phyloP scores from a whole-genome alignment of 768 basidiomycete genomes.

The Suillus plorans region DNA sequence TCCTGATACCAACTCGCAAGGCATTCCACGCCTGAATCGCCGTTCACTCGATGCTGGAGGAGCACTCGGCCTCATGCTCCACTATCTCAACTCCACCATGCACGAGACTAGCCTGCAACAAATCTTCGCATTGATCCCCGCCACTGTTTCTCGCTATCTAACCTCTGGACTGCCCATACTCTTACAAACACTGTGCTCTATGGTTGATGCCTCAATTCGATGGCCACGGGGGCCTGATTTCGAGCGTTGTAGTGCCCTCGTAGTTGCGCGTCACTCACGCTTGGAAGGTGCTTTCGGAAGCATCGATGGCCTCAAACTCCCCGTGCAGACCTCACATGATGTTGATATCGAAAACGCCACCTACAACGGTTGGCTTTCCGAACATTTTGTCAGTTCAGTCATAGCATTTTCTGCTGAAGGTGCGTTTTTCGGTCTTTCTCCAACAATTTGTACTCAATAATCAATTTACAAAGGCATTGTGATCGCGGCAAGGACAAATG shows the following conservation, averaged over 20 bases:
- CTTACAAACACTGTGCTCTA: background rate
- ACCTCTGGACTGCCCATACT: background rate
- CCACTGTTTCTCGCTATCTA: background rate
- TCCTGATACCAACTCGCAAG: background rate
- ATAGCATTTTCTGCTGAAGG: slow-evolving; percentile 30
- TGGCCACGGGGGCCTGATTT: too few relatives aligned
- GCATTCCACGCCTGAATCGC: background rate
- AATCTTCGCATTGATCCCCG: background rate
- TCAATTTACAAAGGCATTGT: slow-evolving; percentile 32
- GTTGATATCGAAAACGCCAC: slow-evolving; percentile 45
- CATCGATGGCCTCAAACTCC: slow-evolving; percentile 43
- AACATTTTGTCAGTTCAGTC: slow-evolving; percentile 17
- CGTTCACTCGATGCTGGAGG: slow-evolving; percentile 26
- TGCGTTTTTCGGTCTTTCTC: background rate
- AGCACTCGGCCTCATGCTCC: slow-evolving; percentile 31
- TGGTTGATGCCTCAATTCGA: background rate
- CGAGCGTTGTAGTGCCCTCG: too few relatives aligned
- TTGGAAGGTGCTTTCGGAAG: slow-evolving; percentile 22
- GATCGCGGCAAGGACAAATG: slow-evolving; percentile 35
- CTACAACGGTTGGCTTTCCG: slow-evolving; percentile 44
- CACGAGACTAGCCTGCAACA: too few relatives aligned
- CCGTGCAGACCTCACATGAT: slow-evolving; percentile 36
- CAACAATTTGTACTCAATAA: background rate
- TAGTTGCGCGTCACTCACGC: too few relatives aligned
- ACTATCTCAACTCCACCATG: slow-evolving; percentile 27